These are phyloP conservation scores for Aechmea fasciata DNA, from an alignment of 176 grass and related monocot genomes.

Conservation along the genomic window DNA sequence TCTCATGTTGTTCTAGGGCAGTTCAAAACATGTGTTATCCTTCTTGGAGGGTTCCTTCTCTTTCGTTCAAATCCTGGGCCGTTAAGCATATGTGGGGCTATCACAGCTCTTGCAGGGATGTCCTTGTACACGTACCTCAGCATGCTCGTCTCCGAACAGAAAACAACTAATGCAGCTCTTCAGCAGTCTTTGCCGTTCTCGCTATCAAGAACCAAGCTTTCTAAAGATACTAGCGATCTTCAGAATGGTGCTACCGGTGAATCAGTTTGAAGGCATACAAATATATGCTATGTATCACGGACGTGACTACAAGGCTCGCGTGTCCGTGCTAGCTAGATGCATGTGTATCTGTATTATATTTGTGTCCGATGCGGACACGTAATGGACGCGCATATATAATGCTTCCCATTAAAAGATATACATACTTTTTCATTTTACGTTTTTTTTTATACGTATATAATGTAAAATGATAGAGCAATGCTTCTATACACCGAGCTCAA, in stretches of 20 bases:
- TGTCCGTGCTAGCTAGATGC: no score
- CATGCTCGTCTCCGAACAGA: not conserved
- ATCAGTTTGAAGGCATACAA: not conserved
- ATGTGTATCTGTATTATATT: no score
- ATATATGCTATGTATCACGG: no score
- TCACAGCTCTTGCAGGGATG: slow-evolving; percentile 17
- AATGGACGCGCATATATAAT: no score
- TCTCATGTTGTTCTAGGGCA: slow-evolving; percentile 7
- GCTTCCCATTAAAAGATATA: no score
- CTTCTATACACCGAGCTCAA: no score
- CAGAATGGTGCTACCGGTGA: not conserved
- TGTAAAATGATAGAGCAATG: no score
- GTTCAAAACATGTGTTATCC: slow-evolving; percentile 12
- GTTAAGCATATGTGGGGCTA: slow-evolving; percentile 6
- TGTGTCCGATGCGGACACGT: no score
- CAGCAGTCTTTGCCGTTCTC: not conserved
- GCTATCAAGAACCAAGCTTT: not conserved
- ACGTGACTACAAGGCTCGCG: no score
- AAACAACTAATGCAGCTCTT: not conserved
- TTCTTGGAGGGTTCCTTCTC: slow-evolving; percentile 8
- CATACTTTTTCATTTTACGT: no score
- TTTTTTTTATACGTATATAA: no score
- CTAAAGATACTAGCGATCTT: not conserved
- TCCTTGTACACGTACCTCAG: slow-evolving; percentile 16
- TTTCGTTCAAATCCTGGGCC: slow-evolving; percentile 4